These are phyloP conservation scores for Trapa bicornis DNA, from an alignment of 345 rosid species.

Conservation along the genomic window DNA sequence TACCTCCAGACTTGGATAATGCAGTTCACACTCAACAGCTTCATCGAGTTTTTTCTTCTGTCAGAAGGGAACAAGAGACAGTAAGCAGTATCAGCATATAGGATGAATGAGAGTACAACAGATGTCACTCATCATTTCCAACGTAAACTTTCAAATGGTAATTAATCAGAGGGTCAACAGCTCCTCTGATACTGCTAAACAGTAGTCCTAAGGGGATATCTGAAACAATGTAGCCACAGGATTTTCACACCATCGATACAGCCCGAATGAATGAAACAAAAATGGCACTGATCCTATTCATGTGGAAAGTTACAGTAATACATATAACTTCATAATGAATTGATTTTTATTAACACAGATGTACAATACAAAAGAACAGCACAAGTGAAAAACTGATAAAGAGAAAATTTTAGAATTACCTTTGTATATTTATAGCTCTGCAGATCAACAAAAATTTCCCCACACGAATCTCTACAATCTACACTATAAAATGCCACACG, in stretches of 20 bases:
- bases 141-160: not conserved
- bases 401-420: conserved; percentile 13
- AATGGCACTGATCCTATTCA: not conserved
- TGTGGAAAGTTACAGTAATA: not conserved
- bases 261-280: not conserved
- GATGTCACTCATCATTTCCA: not conserved
- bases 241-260: not conserved
- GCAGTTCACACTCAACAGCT: conserved; percentile 41
- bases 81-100: not conserved
- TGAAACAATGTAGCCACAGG: not conserved
- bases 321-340: not conserved
- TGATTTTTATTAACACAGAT: not conserved
- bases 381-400: not conserved
- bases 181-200: not conserved
- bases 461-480: conserved; percentile 74
- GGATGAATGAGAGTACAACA: not conserved
- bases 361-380: not conserved
- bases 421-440: conserved; percentile 50
- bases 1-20: conserved; percentile 83
- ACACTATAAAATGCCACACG: conserved; percentile 73
- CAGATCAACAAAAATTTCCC: conserved; percentile 85
- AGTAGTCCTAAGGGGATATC: not conserved
- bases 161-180: not conserved
- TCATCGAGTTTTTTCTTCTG: conserved; percentile 75
- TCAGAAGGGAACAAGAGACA: conserved; percentile 13